Percentiles rank a stretch among this genome's conserved stretches.
phyloP scores from a whole-genome alignment of 139 green algal species.

The Tetradesmus obliquus region DNA sequence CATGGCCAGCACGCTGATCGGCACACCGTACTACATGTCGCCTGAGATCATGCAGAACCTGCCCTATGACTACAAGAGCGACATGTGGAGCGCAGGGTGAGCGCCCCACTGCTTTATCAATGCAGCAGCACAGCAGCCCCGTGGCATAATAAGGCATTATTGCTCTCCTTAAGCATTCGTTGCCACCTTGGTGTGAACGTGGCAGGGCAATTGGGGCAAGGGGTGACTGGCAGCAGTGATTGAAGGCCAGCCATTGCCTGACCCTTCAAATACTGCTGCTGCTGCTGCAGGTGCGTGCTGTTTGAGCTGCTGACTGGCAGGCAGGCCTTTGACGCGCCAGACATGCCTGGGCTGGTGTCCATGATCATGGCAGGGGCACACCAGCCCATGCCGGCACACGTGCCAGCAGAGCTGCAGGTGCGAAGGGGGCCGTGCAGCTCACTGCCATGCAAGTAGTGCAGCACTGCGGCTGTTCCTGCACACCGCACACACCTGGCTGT shows the following conservation, averaged over 20 bases:
- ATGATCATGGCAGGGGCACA: conserved; percentile 11
- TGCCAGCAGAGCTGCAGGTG: not conserved
- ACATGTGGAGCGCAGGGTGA: conserved; percentile 64
- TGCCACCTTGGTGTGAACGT: no score
- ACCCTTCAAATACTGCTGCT: not conserved
- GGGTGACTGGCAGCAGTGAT: not conserved
- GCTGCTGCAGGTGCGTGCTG: conserved; percentile 64
- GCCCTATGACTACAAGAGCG: conserved; percentile 73
- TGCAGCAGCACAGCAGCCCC: not conserved
- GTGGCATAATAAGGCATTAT: not conserved
- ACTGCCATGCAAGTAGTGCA: not conserved
- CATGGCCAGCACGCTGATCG: conserved; percentile 70
- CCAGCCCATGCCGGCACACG: not conserved
- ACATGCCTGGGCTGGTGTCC: conserved; percentile 60
- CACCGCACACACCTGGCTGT: no score
- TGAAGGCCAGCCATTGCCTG: not conserved
- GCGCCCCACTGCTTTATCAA: not conserved
- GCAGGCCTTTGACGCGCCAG: conserved; percentile 66
- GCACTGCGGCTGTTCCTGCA: no score
- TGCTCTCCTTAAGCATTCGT: no score
- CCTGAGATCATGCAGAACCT: conserved; percentile 64
- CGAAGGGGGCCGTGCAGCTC: no score
- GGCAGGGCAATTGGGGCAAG: not conserved
- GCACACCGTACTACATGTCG: conserved; percentile 79
- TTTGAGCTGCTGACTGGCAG: conserved; percentile 74